These are phyloP conservation scores for Truncatella angustata DNA, from an alignment of 2,329 filamentous ascomycete species.

Conservation along the genomic window DNA sequence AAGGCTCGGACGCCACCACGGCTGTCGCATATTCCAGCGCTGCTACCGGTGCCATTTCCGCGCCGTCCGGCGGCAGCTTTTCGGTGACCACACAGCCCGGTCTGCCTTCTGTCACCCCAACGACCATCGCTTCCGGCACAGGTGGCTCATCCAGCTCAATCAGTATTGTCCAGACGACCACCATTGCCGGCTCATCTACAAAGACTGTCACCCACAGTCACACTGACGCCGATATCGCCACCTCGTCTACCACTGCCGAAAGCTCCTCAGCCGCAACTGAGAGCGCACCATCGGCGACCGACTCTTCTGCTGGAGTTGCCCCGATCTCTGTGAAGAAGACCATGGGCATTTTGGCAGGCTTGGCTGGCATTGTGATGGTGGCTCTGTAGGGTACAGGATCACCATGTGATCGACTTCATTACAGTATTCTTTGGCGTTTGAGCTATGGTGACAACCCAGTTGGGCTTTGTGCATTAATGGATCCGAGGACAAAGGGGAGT, in stretches of 20 bases:
- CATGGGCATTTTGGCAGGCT: neutral
- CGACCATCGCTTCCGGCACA: no score
- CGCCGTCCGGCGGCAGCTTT: no score
- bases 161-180: no score
- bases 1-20: neutral
- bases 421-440: neutral
- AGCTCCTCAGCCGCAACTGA: neutral
- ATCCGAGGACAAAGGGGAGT: neutral
- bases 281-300: neutral
- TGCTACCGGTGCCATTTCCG: neutral
- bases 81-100: no score
- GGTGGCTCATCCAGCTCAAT: no score
- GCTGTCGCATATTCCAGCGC: neutral
- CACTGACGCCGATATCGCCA: neutral
- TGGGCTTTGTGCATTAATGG: neutral
- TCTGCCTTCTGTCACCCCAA: no score
- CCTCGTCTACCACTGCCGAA: neutral
- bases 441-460: neutral
- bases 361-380: neutral
- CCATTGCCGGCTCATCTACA: neutral
- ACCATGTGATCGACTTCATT: neutral
- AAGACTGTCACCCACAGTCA: neutral
- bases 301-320: neutral
- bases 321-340: neutral
- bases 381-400: neutral